Base-by-base conservation (phyloP, 2,329 filamentous ascomycete genomes). In the Aspergillus latus region DNA sequence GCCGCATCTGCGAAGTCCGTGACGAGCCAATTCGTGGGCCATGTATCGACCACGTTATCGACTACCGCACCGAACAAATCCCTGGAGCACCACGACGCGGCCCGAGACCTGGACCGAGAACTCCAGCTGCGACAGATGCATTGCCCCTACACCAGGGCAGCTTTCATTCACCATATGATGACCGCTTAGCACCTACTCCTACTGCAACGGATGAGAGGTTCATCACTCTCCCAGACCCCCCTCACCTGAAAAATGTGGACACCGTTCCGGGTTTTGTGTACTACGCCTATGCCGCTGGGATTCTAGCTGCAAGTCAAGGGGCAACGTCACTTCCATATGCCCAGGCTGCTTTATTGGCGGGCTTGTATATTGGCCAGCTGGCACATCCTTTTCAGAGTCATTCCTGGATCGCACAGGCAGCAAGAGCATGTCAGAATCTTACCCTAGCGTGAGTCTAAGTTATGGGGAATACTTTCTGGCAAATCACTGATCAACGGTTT, bases 251-350 rank as follows among this genome's bases (percentile, higher is more conserved):
- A 64, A 96, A 96, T 68, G 81, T 94, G 49, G 92, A 97, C 66
- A 82, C 89, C 5, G 89, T 97, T 59, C 93, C 94, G 0, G 94
- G 94, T 0, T 78, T 97, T 56, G 88, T 92, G 30, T 97, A 97
- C 70, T 97, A 92, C 70, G 89, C 89, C 1, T 87, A 89, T 59
- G 93, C 92, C 2, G 88, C 88, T 1, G 88, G 94, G 59, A 96
- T 97, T 37, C 77, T 97, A 13, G 92, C 92, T 4, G 88, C 88
- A 57, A 86, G 94, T 49, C 81, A 86, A 36, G 92, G 89, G 10
- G 88, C 88, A 0, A 89, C 88, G 59, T 89, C 89, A 43, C 79
- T 97, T 57, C 87, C 88, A 62, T 88, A 94, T 68, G 90, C 95
- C 4, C 92, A 96, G 71, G 90, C 89, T 6, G 86, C 87, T 64